Evolutionary conservation across 2,329 filamentous ascomycete species (phyloP).

Genomic region (Passalora sequoiae): DNA sequence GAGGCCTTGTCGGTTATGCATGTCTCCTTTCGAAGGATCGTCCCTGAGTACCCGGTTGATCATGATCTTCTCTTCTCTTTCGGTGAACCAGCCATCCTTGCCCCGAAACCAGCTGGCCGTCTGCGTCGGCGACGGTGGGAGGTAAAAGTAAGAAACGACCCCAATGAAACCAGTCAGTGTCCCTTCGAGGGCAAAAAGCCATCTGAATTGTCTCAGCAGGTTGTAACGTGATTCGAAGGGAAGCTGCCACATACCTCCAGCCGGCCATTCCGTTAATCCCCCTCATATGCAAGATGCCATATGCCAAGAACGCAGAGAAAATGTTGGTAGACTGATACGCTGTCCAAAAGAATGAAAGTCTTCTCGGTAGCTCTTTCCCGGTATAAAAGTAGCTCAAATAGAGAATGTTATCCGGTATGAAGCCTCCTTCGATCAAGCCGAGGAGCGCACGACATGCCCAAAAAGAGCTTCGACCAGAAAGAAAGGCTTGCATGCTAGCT

Average conservation of each 20-base stretch:
- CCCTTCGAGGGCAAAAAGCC: conserved; percentile 57
- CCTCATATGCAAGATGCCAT: conserved; percentile 46
- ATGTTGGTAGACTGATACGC: conserved; percentile 56
- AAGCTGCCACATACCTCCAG: conserved; percentile 41
- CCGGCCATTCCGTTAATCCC: conserved; percentile 45
- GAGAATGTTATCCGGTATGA: conserved; percentile 50
- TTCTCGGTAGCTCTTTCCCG: conserved; percentile 60
- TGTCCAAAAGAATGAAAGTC: conserved; percentile 67
- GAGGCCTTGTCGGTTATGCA: conserved; percentile 55
- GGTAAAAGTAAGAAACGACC: conserved; percentile 50
- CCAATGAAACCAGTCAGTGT: conserved; percentile 51
- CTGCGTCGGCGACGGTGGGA: conserved; percentile 57
- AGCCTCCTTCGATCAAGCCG: conserved; percentile 44
- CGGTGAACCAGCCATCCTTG: conserved; percentile 57
- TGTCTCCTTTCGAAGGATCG: conserved; percentile 56
- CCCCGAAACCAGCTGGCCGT: conserved; percentile 59
- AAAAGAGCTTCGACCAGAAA: conserved; percentile 34
- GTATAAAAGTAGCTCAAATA: conserved; percentile 72
- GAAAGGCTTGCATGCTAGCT: conserved; percentile 33
- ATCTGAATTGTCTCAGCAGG: conserved; percentile 44
- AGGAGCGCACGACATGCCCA: conserved; percentile 39
- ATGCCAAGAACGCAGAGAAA: conserved; percentile 53
- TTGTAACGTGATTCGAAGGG: conserved; percentile 42
- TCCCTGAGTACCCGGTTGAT: conserved; percentile 60
- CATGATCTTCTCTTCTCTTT: conserved; percentile 58